phyloP scores from a whole-genome alignment of 345 rosid species.

The Bruguiera parviflora region DNA sequence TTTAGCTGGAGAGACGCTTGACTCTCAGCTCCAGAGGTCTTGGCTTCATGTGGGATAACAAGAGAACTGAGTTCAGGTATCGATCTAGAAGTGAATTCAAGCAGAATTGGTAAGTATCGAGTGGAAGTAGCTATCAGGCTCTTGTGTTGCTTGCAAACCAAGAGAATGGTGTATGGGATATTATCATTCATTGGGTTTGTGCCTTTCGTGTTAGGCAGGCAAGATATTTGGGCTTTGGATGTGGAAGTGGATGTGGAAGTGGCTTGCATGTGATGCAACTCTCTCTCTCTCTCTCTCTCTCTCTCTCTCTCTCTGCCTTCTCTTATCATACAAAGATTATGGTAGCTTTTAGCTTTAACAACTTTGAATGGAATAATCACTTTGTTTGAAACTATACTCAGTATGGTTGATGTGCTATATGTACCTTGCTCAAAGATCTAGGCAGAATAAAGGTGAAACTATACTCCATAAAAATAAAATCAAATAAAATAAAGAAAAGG shows the following conservation, averaged over 20 bases:
- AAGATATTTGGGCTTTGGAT: constrained; percentile 35
- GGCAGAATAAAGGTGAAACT: background rate
- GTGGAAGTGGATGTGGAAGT: constrained; percentile 54
- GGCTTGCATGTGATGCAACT: constrained; percentile 60
- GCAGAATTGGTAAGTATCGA: background rate
- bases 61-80: constrained; percentile 10
- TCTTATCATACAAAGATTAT: constrained; percentile 25
- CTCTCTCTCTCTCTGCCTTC: constrained; percentile 2
- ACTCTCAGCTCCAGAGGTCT: background rate
- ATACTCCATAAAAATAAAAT: constrained; percentile 15
- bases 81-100: background rate
- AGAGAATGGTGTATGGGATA: constrained; percentile 11
- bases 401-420: constrained; percentile 5
- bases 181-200: constrained; percentile 35
- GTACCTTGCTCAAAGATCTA: constrained; percentile 13
- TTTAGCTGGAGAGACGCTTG: constrained; percentile 5
- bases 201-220: constrained; percentile 73
- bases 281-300: constrained; percentile 12
- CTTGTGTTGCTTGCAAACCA: constrained; percentile 6
- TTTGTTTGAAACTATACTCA: constrained; percentile 20
- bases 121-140: constrained; percentile 7
- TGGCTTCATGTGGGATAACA: constrained; percentile 3
- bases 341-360: constrained; percentile 31
- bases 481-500: constrained; percentile 2
- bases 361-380: constrained; percentile 42